These are phyloP conservation scores for Hypholoma sublateritium DNA, from an alignment of 768 basidiomycete species.

Conservation along the genomic window DNA sequence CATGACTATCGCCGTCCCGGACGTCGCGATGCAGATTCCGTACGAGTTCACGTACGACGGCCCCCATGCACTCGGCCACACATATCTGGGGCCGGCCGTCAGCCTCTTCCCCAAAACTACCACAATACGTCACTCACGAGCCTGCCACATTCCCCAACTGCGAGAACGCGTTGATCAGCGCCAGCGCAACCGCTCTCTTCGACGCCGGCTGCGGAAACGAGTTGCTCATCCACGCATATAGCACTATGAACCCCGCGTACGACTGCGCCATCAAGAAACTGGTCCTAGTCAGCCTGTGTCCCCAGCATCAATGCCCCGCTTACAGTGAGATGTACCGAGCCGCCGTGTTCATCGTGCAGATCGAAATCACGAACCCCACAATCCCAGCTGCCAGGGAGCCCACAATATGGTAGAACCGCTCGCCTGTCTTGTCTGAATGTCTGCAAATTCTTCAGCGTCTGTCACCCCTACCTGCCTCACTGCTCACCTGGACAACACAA, in stretches of 20 bases:
- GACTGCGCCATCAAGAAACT: slow-evolving; percentile 76
- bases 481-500: slow-evolving; percentile 46
- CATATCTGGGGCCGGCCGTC: slow-evolving; percentile 45
- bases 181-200: slow-evolving; percentile 82
- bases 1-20: slow-evolving; percentile 51
- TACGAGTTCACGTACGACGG: slow-evolving; percentile 69
- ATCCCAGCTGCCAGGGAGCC: slow-evolving; percentile 61
- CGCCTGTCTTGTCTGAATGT: slow-evolving; percentile 72
- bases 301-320: not conserved
- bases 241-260: slow-evolving; percentile 68
- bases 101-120: slow-evolving; percentile 4
- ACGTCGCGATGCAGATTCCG: slow-evolving; percentile 69
- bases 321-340: slow-evolving; percentile 74
- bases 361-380: slow-evolving; percentile 71
- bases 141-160: slow-evolving; percentile 85
- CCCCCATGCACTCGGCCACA: slow-evolving; percentile 68
- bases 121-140: slow-evolving; percentile 48
- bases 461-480: not conserved
- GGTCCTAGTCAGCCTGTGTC: slow-evolving; percentile 25
- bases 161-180: slow-evolving; percentile 77
- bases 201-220: slow-evolving; percentile 72
- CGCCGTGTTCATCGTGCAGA: slow-evolving; percentile 65
- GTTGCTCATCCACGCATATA: slow-evolving; percentile 51
- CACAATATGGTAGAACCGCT: slow-evolving; percentile 74
- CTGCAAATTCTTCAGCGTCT: slow-evolving; percentile 29